These are phyloP conservation scores for Eucalyptus virginea DNA, from an alignment of 345 rosid species.

Conservation along the genomic window DNA sequence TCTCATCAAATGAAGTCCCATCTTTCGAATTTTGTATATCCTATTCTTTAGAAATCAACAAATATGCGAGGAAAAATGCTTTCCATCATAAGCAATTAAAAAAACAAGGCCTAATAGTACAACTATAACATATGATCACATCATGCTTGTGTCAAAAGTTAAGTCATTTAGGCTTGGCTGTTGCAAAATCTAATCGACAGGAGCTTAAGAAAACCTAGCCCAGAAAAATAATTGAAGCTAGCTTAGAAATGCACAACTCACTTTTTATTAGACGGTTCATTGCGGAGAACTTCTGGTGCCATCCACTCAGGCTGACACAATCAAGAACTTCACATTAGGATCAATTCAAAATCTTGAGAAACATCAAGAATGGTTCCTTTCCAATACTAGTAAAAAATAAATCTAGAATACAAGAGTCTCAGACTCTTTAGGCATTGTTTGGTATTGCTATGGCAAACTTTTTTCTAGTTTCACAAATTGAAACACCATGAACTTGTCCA, in stretches of 20 bases:
- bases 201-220: neutral
- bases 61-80: too few relatives aligned
- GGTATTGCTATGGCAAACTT: too few relatives aligned
- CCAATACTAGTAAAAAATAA: neutral
- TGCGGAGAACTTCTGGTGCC: conserved; percentile 39
- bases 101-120: neutral
- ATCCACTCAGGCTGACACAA: conserved; percentile 23
- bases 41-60: too few relatives aligned
- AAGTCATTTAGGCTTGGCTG: neutral
- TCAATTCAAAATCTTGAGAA: neutral
- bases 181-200: neutral
- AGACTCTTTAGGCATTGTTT: too few relatives aligned
- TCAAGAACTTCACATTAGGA: neutral
- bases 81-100: too few relatives aligned
- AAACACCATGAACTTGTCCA: too few relatives aligned
- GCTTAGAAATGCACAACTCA: neutral
- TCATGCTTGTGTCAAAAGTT: neutral
- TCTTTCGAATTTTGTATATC: too few relatives aligned
- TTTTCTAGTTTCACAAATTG: too few relatives aligned
- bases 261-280: conserved; percentile 30
- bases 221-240: neutral
- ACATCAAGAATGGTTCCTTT: neutral
- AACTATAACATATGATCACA: too few relatives aligned
- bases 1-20: too few relatives aligned
- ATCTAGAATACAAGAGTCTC: too few relatives aligned